Percentiles rank a stretch among this genome's conserved stretches.
Evolutionary conservation across 805 yeast genomes (phyloP).

Genomic region (Candida maris): DNA sequence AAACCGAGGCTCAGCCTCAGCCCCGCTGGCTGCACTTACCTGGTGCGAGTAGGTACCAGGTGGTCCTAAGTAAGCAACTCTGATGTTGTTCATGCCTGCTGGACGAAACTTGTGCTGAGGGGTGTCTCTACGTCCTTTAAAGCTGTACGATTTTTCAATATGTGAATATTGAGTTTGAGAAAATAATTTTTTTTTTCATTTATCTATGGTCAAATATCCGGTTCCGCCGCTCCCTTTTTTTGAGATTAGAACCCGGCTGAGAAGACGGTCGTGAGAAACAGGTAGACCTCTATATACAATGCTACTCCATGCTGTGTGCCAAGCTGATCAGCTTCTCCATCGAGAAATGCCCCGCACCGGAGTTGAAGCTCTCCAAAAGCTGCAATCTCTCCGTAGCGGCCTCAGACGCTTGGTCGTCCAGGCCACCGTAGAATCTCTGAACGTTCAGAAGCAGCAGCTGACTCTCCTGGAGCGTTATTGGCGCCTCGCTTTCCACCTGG

Average conservation of each 20-base stretch:
- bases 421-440: conserved; percentile 81
- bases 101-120: too few species aligned
- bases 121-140: too few species aligned
- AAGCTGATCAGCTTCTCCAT: conserved; percentile 67
- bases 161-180: too few species aligned
- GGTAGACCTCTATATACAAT: conserved; percentile 11
- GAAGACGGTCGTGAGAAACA: too few species aligned
- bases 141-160: too few species aligned
- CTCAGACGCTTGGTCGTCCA: conserved; percentile 41
- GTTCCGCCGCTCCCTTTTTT: too few species aligned
- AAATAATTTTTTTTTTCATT: too few species aligned
- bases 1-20: too few species aligned
- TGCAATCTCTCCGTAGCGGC: conserved; percentile 45
- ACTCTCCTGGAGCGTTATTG: conserved; percentile 68
- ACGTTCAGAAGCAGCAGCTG: conserved; percentile 71
- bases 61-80: conserved; percentile 83
- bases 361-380: conserved; percentile 64
- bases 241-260: too few species aligned
- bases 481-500: conserved; percentile 65
- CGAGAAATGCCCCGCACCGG: conserved; percentile 62
- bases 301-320: conserved; percentile 65
- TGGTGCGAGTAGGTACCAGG: conserved; percentile 91
- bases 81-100: conserved; percentile 24
- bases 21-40: too few species aligned
- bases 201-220: too few species aligned